These are phyloP conservation scores for Xylariomycetidae sp. DNA, from an alignment of 2,329 filamentous ascomycete species.

Conservation along the genomic window DNA sequence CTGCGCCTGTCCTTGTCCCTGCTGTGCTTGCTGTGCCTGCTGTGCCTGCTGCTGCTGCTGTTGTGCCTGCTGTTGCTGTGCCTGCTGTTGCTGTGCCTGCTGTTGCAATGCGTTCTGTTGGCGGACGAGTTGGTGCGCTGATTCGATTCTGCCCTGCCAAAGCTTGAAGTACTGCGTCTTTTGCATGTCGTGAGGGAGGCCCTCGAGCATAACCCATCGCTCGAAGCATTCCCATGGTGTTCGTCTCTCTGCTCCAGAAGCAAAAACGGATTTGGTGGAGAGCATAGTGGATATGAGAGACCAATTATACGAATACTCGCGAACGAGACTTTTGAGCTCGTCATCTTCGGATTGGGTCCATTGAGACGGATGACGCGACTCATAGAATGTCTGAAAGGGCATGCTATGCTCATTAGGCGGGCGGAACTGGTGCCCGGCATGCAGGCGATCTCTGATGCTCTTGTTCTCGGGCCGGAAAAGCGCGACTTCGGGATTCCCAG, in stretches of 20 bases:
- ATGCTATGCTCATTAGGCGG: constrained; percentile 89
- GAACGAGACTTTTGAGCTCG: constrained; percentile 76
- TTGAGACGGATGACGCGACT: constrained; percentile 79
- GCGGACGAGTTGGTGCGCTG: constrained; percentile 50
- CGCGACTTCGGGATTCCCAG: constrained; percentile 72
- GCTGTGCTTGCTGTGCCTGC: constrained; percentile 24
- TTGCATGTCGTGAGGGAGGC: constrained; percentile 85
- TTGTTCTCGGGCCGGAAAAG: constrained; percentile 89
- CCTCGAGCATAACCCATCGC: constrained; percentile 88
- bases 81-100: constrained; percentile 24
- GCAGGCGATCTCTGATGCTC: constrained; percentile 80
- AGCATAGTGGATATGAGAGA: constrained; percentile 84
- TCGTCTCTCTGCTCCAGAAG: constrained; percentile 81
- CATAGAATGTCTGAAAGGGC: constrained; percentile 87
- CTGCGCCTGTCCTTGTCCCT: constrained; percentile 14
- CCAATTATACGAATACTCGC: constrained; percentile 97
- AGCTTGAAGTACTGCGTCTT: constrained; percentile 92
- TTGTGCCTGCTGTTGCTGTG: constrained; percentile 18
- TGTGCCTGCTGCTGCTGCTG: constrained; percentile 17
- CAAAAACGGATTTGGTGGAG: constrained; percentile 67
- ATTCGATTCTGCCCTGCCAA: constrained; percentile 57
- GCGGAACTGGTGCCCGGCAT: constrained; percentile 87
- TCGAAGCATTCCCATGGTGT: constrained; percentile 99
- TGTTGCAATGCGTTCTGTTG: constrained; percentile 46
- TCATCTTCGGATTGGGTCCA: constrained; percentile 92